Conservation (phyloP, 2,329 filamentous ascomycete species). For the Colletotrichum cereale region DNA sequence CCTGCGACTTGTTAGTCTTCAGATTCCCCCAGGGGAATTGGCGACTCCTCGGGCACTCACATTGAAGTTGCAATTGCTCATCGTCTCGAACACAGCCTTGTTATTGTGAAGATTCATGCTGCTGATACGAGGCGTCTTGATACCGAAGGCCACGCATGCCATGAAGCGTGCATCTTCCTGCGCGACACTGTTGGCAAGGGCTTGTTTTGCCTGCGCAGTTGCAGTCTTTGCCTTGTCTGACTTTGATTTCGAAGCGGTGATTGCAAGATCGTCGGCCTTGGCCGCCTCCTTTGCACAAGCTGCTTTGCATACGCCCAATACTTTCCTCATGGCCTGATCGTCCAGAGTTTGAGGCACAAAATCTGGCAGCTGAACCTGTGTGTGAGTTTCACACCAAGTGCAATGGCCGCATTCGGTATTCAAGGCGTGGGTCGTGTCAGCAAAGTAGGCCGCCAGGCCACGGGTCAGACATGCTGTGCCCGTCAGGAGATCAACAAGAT, state of each 20-base stretch:
- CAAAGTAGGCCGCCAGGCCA: constrained; percentile 68
- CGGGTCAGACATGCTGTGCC: constrained; percentile 63
- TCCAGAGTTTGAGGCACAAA: constrained; percentile 56
- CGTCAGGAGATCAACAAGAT: constrained; percentile 67
- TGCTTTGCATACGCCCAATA: constrained; percentile 56
- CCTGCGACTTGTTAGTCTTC: neutral
- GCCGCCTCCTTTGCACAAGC: constrained; percentile 5
- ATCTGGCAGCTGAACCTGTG: constrained; percentile 53
- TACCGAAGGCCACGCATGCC: constrained; percentile 72
- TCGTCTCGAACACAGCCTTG: constrained; percentile 22
- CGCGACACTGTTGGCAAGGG: constrained; percentile 45
- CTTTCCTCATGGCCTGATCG: constrained; percentile 51
- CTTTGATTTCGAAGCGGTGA: neutral
- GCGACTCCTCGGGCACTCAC: neutral
- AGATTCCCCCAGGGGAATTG: too few relatives aligned
- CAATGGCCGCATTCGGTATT: constrained; percentile 67
- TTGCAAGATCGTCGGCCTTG: neutral
- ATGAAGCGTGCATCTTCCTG: constrained; percentile 71
- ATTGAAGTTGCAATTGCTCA: constrained; percentile 30
- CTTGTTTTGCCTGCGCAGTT: constrained; percentile 1
- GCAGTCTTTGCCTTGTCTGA: constrained; percentile 3
- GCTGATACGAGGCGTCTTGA: constrained; percentile 67
- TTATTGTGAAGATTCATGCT: constrained; percentile 60
- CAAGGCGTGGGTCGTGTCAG: constrained; percentile 60
- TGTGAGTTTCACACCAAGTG: constrained; percentile 59